A percentile compares a stretch with the other conserved stretches of the same genome.
These are phyloP conservation scores for Marsdenia floribunda DNA, from an alignment of 257 asterid species.

Conservation along the genomic window DNA sequence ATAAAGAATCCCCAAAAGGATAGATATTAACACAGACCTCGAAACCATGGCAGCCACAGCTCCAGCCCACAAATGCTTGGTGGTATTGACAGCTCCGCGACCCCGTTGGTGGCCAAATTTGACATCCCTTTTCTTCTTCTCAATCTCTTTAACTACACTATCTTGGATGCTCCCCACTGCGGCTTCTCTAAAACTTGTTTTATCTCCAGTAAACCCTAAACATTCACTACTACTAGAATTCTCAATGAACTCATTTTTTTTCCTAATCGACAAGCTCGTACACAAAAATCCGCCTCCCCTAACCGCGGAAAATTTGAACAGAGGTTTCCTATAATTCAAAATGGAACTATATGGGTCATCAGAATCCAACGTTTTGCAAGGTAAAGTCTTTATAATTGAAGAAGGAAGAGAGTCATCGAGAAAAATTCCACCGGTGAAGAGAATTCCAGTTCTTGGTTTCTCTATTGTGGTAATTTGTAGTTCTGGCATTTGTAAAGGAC, in stretches of 20 bases:
- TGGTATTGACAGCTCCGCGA: constrained; percentile 68
- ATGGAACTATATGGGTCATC: constrained; percentile 23
- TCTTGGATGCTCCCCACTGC: constrained; percentile 13
- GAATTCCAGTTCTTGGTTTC: constrained; percentile 13
- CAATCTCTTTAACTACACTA: constrained; percentile 19
- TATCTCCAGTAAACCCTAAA: constrained; percentile 24
- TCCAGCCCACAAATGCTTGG: constrained; percentile 96
- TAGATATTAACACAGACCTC: constrained; percentile 34
- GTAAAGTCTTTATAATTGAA: constrained; percentile 28
- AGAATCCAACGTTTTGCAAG: constrained; percentile 15
- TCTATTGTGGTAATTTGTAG: constrained; percentile 12
- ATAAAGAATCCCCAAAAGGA: not conserved
- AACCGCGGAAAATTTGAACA: constrained; percentile 16
- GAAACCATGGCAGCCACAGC: constrained; percentile 95
- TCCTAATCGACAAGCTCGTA: constrained; percentile 55
- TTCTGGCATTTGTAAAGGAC: constrained; percentile 29
- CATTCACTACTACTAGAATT: constrained; percentile 17
- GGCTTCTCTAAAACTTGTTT: constrained; percentile 11
- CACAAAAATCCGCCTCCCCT: constrained; percentile 47
- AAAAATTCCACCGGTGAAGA: constrained; percentile 60
- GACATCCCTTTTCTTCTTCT: constrained; percentile 18
- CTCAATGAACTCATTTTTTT: constrained; percentile 25
- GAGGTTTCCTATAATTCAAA: constrained; percentile 17
- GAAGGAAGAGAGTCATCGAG: constrained; percentile 51
- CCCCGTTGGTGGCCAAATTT: constrained; percentile 30